Evolutionary conservation across 2,329 filamentous ascomycete species (phyloP), one percentile per base, ranked within the genome.

Genomic region (Ophiostoma populinum): DNA sequence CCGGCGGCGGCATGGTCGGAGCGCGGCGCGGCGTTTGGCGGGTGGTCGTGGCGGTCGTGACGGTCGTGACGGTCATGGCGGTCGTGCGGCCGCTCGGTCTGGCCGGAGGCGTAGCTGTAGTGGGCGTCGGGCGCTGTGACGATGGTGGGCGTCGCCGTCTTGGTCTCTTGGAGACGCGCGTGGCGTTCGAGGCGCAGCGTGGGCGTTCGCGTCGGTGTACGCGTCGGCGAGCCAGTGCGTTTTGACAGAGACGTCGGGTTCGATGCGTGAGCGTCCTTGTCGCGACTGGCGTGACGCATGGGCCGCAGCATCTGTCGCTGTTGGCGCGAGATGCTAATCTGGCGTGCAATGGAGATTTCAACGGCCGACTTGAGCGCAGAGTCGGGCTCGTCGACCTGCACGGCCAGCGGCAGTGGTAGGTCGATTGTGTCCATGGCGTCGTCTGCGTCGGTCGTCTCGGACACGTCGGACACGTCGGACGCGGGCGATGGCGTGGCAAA

Each of bases 271-370:
- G n/a, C n/a, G n/a, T n/a, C n/a, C n/a, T n/a, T n/a, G n/a, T n/a
- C n/a, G n/a, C n/a, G n/a, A n/a, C n/a, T n/a, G 39, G 45, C 47
- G 16, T 53, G 55, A 45, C 63, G 57, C 25, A 72, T 52, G 10
- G 70, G 68, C 32, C 65, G 61, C 13, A 77, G 54, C 42, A 76
- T 54, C 46, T 66, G 63, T 13, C 67, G 59, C 50, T 78, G 75
- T 51, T 72, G 62, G 10, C 65, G 57, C 10, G 71, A 75, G 18
- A 79, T 58, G 43, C 68, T 75, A 43, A 80, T 76, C 49, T 79
- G 73, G 2, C 75, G 61, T 0, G 74, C 74, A 44, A 80, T 78
- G 2, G 72, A 77, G 30, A 75, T 61, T 50, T 77, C 67, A 4
- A 75, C 71, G 2, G 72, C 68, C 28, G 62, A 62, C 42, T 64